Percentiles rank a stretch among this genome's conserved stretches.
phyloP scores from a whole-genome alignment of 257 asterid genomes.

The Solanum habrochaites region DNA sequence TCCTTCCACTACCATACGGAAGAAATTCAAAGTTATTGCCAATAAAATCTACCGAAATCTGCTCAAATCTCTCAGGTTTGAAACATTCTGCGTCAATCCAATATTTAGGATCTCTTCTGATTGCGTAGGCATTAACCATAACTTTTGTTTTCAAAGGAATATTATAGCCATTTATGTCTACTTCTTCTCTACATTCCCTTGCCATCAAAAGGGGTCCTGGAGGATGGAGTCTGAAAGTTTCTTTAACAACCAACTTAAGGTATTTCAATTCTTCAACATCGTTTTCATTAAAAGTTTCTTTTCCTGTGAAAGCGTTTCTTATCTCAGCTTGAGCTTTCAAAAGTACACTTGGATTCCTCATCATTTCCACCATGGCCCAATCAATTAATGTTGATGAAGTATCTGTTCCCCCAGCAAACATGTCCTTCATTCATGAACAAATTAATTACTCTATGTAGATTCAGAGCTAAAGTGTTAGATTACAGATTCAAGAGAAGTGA shows the following conservation, averaged over 20 bases:
- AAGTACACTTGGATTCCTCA: not conserved
- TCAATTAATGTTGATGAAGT: not conserved
- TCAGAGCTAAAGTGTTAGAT: no score
- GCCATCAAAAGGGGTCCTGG: not conserved
- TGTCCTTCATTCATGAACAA: not conserved
- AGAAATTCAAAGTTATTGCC: not conserved
- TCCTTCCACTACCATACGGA: not conserved
- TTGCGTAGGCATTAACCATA: not conserved
- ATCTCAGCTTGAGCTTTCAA: not conserved
- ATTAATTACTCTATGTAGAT: no score
- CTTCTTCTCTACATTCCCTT: not conserved
- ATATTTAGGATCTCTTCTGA: not conserved
- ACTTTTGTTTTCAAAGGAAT: not conserved
- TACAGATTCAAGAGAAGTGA: no score
- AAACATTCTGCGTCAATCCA: not conserved
- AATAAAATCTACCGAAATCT: not conserved
- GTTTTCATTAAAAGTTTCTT: not conserved
- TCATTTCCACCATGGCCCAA: slow-evolving; percentile 4
- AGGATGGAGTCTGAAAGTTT: slow-evolving; percentile 2
- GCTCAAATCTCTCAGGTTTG: not conserved
- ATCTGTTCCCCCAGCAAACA: not conserved
- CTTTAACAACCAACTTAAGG: not conserved
- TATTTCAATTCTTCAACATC: not conserved
- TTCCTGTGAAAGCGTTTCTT: not conserved
- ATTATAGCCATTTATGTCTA: not conserved